Evolutionary conservation across 345 rosid species (phyloP).

Genomic region (Eucalyptus erythrocorys): DNA sequence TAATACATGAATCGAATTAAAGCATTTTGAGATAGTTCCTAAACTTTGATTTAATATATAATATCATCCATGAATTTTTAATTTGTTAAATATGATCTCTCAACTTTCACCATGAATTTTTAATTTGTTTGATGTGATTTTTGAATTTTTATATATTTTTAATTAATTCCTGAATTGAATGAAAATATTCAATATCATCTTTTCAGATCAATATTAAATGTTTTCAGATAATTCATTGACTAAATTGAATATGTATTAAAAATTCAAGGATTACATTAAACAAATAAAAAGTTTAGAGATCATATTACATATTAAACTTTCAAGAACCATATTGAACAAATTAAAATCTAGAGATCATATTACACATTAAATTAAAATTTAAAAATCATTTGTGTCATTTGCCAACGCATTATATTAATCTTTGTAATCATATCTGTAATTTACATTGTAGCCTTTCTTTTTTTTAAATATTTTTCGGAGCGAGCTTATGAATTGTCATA

Average conservation of each 20-base stretch:
- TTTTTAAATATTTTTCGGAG: neutral
- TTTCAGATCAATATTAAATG: too few relatives aligned
- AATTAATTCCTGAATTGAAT: accelerated
- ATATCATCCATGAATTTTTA: accelerated
- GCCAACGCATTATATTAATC: neutral
- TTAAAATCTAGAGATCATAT: too few relatives aligned
- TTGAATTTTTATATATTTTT: too few relatives aligned
- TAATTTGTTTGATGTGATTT: accelerated
- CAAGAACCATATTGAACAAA: accelerated
- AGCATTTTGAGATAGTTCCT: accelerated
- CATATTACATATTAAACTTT: accelerated
- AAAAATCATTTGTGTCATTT: neutral
- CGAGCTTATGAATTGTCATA: neutral
- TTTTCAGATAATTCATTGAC: accelerated
- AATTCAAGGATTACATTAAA: accelerated
- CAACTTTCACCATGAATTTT: accelerated
- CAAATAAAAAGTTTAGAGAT: accelerated
- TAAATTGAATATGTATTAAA: neutral
- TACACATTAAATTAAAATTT: accelerated
- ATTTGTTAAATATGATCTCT: accelerated
- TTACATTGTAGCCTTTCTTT: neutral
- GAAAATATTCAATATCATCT: accelerated
- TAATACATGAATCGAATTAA: neutral
- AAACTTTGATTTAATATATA: accelerated
- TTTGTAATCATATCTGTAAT: accelerated